phyloP scores from a whole-genome alignment of 768 basidiomycete genomes.

The Pisolithus microcarpus region DNA sequence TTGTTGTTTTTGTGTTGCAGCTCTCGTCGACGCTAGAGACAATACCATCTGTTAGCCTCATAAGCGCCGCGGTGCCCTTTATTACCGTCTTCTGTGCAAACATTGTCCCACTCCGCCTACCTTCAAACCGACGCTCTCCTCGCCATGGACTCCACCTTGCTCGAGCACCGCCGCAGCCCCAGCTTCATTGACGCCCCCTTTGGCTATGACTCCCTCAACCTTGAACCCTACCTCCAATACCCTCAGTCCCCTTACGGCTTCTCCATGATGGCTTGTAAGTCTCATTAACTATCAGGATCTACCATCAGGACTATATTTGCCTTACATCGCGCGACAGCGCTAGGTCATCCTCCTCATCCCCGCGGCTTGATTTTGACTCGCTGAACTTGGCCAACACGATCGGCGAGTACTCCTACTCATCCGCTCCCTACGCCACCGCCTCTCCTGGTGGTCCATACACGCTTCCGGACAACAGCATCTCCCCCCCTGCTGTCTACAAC shows the following conservation, averaged over 20 bases:
- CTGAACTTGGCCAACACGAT: slow-evolving; percentile 51
- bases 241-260: slow-evolving; percentile 60
- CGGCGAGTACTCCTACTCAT: slow-evolving; percentile 52
- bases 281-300: not conserved
- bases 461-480: slow-evolving; percentile 60
- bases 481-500: slow-evolving; percentile 65
- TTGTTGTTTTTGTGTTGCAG: slow-evolving; percentile 2
- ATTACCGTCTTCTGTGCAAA: slow-evolving; percentile 41
- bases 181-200: slow-evolving; percentile 44
- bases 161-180: slow-evolving; percentile 45
- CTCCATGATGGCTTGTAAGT: slow-evolving; percentile 55
- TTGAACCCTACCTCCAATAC: slow-evolving; percentile 60
- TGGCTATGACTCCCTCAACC: slow-evolving; percentile 39
- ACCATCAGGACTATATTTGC: not conserved
- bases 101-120: slow-evolving; percentile 16
- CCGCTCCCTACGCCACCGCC: slow-evolving; percentile 47
- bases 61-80: slow-evolving; percentile 26
- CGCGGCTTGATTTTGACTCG: slow-evolving; percentile 57
- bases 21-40: not conserved
- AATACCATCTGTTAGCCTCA: slow-evolving; percentile 9
- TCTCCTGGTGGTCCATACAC: slow-evolving; percentile 59
- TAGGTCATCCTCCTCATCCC: slow-evolving; percentile 45
- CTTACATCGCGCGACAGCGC: slow-evolving; percentile 34
- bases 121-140: slow-evolving; percentile 8
- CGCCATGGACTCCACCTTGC: slow-evolving; percentile 43